Evolutionary conservation across 805 yeast species (phyloP), one percentile per base, ranked within the genome.

Genomic region (Hemisphaericaspora nanyangensis): DNA sequence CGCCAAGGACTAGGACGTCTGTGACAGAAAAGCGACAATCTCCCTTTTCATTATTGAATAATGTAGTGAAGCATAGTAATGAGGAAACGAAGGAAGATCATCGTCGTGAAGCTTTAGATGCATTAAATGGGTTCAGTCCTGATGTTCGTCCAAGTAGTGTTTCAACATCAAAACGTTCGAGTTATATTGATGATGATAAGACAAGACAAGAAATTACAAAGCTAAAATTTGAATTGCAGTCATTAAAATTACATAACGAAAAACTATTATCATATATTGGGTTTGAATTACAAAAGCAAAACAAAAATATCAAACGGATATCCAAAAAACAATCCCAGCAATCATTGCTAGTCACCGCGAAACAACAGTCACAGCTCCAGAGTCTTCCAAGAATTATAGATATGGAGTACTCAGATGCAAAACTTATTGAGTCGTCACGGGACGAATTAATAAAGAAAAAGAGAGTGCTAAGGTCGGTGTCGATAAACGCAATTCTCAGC

Each of bases 191-290:
- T 31, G 51, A 50, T 19, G 68, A 64, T 32, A 46, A 57, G 35
- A 60, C 67, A 17, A 58, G 66, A 26, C 77, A 74, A 49, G 80
- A 76, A 44, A 63, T 75, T 46, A 70, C 68, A 52, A 74, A 68
- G 48, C 60, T 76, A 47, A 68, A 68, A 44, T 77, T 77, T 52
- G 80, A 76, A 52, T 57, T 76, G 35, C 76, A 72, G 51, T 74
- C 80, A 7, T 56, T 77, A 43, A 68, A 71, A 45, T 54, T 76
- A 38, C 80, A 77, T 50, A 76, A 76, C 51, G 82, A 77, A 40
- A 76, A 77, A 49, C 60, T 77, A 27, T 61, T 74, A 40, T 74
- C 80, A 27, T 77, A 75, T 49, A 77, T 77, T 52, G 81, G 81
- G 7, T 77, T 75, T 45, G 71, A 76, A 43, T 58, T 75, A 34